Evolutionary conservation across 176 grass and related monocot species (phyloP), one percentile per base, ranked within the genome.

Genomic region (Aegilops bicornis): DNA sequence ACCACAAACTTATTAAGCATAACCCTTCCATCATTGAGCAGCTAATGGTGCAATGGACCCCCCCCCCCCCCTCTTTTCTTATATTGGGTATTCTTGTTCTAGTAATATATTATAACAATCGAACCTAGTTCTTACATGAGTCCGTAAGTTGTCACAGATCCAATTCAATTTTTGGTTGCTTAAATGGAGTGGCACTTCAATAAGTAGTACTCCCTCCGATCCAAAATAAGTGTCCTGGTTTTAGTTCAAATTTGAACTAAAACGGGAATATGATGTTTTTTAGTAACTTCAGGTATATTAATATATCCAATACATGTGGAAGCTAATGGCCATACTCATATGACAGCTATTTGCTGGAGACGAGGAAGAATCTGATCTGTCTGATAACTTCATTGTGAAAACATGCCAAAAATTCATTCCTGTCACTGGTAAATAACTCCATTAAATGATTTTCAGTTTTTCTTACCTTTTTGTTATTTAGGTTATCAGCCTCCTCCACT

Each of bases 321-420:
- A 69, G 59, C 59, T 89, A 29, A 87, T 70, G 68, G 54, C 25
- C 10, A 72, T 58, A 59, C 66, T 82, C 40, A 82, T 58, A 79
- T 89, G 77, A 73, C 92, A 99, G 97, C 60, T 99, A 74, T 96
- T 99, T 94, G 77, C 92, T 92, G 62, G 80, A 77, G 88, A 94
- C 78, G 94, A 94, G 30, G 92, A 91, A 14, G 94, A 99, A 78
- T 91, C 94, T 77, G 97, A 99, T 86, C 88, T 99, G 72, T 88
- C 94, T 52, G 90, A 96, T 59, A 99, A 99, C 83, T 99, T 99
- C 88, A 96, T 99, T 89, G 94, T 99, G 65, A 99, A 99, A 89
- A 91, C 88, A 73, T 98, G 97, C 73, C 93, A 91, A 89, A 96
- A 89, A 56, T 94, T 99, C 86, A 99, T 99, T 89, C 97, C 94